phyloP scores from a whole-genome alignment of 108 stramenopile genomes.

The Fragilaria radians region DNA sequence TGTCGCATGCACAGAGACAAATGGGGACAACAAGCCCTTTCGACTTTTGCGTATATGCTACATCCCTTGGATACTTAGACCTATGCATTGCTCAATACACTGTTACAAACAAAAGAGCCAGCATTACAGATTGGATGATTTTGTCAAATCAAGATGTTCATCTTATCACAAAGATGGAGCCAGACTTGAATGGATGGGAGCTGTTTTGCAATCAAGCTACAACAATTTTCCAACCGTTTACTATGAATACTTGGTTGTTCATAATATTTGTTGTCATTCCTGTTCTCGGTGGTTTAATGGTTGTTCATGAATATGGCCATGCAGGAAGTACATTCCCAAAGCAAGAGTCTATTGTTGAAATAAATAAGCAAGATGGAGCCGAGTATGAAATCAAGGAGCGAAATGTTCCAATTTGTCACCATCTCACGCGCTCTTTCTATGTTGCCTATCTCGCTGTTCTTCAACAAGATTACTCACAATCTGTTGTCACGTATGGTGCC shows the following conservation, averaged over 20 bases:
- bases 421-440: slow-evolving; percentile 8
- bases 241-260: slow-evolving; percentile 10
- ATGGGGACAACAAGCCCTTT: too few relatives aligned
- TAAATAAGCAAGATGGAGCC: background rate
- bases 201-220: background rate
- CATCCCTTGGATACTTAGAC: slow-evolving; percentile 16
- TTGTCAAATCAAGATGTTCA: slow-evolving; percentile 6
- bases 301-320: slow-evolving; percentile 14
- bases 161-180: slow-evolving; percentile 7
- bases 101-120: slow-evolving; percentile 17
- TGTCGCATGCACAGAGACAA: too few relatives aligned
- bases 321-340: slow-evolving; percentile 8
- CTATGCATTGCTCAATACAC: slow-evolving; percentile 25
- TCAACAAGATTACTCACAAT: slow-evolving; percentile 7
- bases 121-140: slow-evolving; percentile 10
- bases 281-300: slow-evolving; percentile 6
- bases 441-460: slow-evolving; percentile 9
- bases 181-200: too few relatives aligned
- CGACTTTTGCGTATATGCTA: slow-evolving; percentile 26
- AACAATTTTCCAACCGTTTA: slow-evolving; percentile 20
- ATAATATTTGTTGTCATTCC: slow-evolving; percentile 21
- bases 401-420: background rate
- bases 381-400: background rate
- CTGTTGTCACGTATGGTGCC: slow-evolving; percentile 12
- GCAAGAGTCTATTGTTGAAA: slow-evolving; percentile 2